phyloP scores from a whole-genome alignment of 2,329 filamentous ascomycete genomes.

The Neonectria coccinea region DNA sequence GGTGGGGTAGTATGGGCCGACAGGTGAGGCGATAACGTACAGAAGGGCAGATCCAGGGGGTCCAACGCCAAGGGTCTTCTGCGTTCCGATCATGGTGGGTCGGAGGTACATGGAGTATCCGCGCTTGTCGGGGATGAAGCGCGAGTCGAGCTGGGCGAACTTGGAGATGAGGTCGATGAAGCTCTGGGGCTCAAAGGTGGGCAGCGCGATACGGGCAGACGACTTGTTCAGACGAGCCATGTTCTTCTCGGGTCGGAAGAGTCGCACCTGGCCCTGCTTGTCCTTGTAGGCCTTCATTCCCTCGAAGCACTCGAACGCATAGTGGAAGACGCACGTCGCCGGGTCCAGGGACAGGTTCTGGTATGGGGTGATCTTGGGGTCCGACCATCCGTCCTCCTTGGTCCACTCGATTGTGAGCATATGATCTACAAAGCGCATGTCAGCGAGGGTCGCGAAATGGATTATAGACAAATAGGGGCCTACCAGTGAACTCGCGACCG shows the following conservation, averaged over 20 bases:
- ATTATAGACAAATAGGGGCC: conserved; percentile 23
- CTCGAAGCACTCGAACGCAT: conserved; percentile 98
- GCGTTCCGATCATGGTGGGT: conserved; percentile 97
- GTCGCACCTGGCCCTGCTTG: conserved; percentile 77
- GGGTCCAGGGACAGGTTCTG: conserved; percentile 97
- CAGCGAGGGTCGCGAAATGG: conserved; percentile 21
- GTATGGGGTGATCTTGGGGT: conserved; percentile 89
- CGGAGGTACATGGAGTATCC: conserved; percentile 97
- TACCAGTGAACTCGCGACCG: conserved; percentile 90
- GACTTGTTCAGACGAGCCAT: conserved; percentile 96
- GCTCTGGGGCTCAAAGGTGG: conserved; percentile 80
- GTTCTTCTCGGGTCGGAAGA: conserved; percentile 96
- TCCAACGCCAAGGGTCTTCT: conserved; percentile 91
- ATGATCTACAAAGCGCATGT: conserved; percentile 73
- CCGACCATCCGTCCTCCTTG: conserved; percentile 82
- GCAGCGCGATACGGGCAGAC: conserved; percentile 89
- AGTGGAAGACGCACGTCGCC: conserved; percentile 97
- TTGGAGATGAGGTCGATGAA: conserved; percentile 85
- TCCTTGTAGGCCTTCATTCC: conserved; percentile 99
- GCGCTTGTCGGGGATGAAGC: conserved; percentile 87
- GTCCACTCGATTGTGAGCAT: conserved; percentile 98
- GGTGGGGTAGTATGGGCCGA: conserved; percentile 97
- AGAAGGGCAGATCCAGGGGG: conserved; percentile 92
- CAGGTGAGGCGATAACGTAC: conserved; percentile 94
- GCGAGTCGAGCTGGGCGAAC: conserved; percentile 83